Evolutionary conservation across 2,329 filamentous ascomycete genomes (phyloP).

Genomic region (Calonectria pseudoturangicola): DNA sequence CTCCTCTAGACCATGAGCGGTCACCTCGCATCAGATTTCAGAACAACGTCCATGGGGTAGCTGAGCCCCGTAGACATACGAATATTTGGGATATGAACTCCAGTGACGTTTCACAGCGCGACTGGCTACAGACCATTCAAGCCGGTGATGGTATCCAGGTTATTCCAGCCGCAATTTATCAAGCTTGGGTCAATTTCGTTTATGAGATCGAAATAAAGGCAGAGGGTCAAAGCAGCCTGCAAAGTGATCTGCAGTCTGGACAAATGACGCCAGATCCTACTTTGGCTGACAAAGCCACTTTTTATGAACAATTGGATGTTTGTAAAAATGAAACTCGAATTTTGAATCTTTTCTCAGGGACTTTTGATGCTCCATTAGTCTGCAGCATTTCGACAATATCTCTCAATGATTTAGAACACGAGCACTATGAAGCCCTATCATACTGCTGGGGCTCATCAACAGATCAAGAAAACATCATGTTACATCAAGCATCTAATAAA

Average conservation of each 20-base stretch:
- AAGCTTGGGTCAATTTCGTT: conserved; percentile 27
- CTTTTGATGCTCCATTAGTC: not conserved
- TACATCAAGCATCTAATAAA: not conserved
- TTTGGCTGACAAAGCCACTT: not conserved
- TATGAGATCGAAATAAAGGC: conserved; percentile 23
- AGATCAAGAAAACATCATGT: not conserved
- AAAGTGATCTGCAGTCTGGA: not conserved
- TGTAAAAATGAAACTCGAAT: conserved; percentile 8
- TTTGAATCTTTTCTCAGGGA: not conserved
- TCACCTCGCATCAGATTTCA: conserved; percentile 2
- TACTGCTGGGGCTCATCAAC: conserved; percentile 11
- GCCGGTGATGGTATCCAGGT: conserved; percentile 19
- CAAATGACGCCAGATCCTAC: not conserved
- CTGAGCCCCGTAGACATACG: conserved; percentile 2
- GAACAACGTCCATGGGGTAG: conserved; percentile 9
- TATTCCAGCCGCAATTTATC: not conserved
- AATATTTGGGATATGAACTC: conserved; percentile 16
- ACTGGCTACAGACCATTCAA: not conserved
- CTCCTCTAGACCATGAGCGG: not conserved
- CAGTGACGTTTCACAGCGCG: not conserved
- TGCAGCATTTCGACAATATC: conserved; percentile 15
- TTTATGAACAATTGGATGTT: conserved; percentile 7
- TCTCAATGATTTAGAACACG: not conserved
- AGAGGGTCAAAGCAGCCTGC: not conserved
- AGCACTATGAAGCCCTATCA: conserved; percentile 22